A percentile compares a stretch with the other conserved stretches of the same genome.
phyloP scores from a whole-genome alignment of 768 basidiomycete species.

The Dioszegia hungarica region DNA sequence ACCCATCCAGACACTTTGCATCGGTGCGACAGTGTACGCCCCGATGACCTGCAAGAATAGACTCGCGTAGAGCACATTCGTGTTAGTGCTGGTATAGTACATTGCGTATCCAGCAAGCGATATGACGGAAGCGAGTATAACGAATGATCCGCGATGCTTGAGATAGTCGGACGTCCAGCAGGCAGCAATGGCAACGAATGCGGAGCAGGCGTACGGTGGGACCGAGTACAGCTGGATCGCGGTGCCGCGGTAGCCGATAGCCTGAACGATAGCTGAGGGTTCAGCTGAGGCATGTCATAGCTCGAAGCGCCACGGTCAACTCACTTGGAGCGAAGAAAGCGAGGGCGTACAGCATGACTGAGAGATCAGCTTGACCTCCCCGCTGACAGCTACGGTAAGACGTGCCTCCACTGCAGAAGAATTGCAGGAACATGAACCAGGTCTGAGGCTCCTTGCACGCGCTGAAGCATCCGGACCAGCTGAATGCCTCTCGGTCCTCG shows the following conservation, averaged over 20 bases:
- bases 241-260: constrained; percentile 19
- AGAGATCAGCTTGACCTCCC: neutral
- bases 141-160: constrained; percentile 19
- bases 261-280: constrained; percentile 21
- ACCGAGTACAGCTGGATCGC: constrained; percentile 26
- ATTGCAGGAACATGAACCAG: constrained; percentile 22
- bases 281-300: neutral
- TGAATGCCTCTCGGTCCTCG: neutral
- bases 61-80: constrained; percentile 33
- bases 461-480: neutral
- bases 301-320: constrained; percentile 1
- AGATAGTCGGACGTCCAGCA: constrained; percentile 15
- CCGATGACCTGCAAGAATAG: constrained; percentile 47
- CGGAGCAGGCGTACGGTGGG: constrained; percentile 27
- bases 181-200: constrained; percentile 13
- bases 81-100: constrained; percentile 24
- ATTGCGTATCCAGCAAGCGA: constrained; percentile 23
- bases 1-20: constrained; percentile 36
- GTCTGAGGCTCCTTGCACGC: constrained; percentile 18
- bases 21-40: constrained; percentile 36
- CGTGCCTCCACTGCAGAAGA: constrained; percentile 27
- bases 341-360: constrained; percentile 24
- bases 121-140: constrained; percentile 15
- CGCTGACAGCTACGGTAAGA: neutral
- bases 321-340: constrained; percentile 28